Evolutionary conservation across 257 asterid species (phyloP), one percentile per base, ranked within the genome.

Genomic region (Gardenia jasminoides): DNA sequence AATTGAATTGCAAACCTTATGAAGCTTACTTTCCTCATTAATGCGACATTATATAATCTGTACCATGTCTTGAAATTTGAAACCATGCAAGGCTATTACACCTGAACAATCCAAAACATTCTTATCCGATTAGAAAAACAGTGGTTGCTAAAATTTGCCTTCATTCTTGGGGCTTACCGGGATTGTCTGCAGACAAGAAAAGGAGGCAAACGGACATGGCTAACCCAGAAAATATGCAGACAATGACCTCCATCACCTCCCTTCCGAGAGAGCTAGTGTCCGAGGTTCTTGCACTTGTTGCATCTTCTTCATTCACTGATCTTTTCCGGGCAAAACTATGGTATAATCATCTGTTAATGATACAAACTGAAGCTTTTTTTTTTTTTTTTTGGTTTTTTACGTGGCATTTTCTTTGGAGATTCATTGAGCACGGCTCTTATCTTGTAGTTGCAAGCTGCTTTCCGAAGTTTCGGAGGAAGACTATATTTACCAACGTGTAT

Each of bases 381-480:
- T 22, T 56, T 41, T 4, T 0, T 3, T 1, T 17, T 3, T 5
- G 4, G 4, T 36, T 36, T 36, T 36, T 3, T 5, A 36, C 6
- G 17, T 19, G 15, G 20, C 10, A 30, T 67, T 16, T 33, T 31
- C n/a, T 30, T 36, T 22, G 15, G 20, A 3, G 2, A 39, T 7
- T 16, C 30, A 24, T 13, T 1, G 2, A 28, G 3, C 41, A 36
- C 4, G 41, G 4, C 4, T 78, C 20, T 4, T 31, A n/a, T 26
- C 24, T 30, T 67, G 36, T 11, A 86, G 89, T 30, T 86, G 87
- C 73, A 85, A 85, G 56, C 8, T 0, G 1, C 66, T 85, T n/a
- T 33, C 24, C 1, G 80, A 74, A 43, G 22, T 69, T 15, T 77
- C 80, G 0, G 78, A 83, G 12, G 89, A 86, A 7, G 17, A 33